These are phyloP conservation scores for Fallopia convolvulus DNA, from an alignment of 148 eudicot species.

Conservation along the genomic window DNA sequence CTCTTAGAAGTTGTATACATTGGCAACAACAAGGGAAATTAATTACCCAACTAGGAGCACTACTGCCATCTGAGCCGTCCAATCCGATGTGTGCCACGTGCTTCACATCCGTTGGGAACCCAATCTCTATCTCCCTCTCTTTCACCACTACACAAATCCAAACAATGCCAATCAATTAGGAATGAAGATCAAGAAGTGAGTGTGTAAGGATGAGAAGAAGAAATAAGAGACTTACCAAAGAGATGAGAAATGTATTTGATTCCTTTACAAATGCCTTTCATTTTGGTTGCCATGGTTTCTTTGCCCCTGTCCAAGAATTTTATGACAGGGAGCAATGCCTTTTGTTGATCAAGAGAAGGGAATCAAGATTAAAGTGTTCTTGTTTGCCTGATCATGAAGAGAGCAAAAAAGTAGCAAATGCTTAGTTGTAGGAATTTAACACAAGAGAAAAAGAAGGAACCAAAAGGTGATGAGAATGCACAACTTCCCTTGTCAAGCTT, in stretches of 20 bases:
- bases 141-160: slow-evolving; percentile 35
- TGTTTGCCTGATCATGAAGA: slow-evolving; percentile 5
- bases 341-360: neutral
- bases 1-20: too few species aligned
- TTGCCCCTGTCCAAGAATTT: neutral
- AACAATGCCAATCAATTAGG: neutral
- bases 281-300: slow-evolving; percentile 36
- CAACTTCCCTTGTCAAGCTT: neutral
- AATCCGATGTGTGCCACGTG: slow-evolving; percentile 84
- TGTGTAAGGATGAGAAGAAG: neutral
- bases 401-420: neutral
- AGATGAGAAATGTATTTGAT: slow-evolving; percentile 74
- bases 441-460: neutral
- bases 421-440: neutral
- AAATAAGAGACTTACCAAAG: slow-evolving; percentile 44
- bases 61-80: slow-evolving; percentile 60
- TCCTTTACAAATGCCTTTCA: slow-evolving; percentile 49
- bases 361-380: neutral
- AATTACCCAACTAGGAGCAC: slow-evolving; percentile 66
- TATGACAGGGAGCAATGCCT: neutral
- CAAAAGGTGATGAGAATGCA: neutral
- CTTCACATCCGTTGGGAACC: slow-evolving; percentile 78
- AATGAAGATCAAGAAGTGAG: neutral
- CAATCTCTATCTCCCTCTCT: slow-evolving; percentile 75
- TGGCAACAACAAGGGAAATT: neutral